A percentile compares a stretch with the other conserved stretches of the same genome.
Evolutionary conservation across 768 basidiomycete species (phyloP).

Genomic region (Tulasnella sp.): DNA sequence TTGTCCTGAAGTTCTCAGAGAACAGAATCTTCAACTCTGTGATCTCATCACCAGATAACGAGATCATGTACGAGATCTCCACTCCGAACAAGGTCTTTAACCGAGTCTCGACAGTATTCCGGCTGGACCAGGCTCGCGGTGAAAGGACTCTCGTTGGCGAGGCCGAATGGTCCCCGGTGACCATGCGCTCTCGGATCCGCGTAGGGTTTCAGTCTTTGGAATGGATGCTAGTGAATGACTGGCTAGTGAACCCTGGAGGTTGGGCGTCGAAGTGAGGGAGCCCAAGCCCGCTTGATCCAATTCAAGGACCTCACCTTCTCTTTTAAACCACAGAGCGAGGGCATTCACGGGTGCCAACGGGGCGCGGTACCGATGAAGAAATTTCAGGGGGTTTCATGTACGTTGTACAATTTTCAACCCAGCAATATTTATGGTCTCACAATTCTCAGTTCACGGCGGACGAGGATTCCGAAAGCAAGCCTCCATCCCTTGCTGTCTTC

Average conservation of each 20-base stretch:
- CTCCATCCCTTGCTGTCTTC: conserved; percentile 1
- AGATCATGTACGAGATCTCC: conserved; percentile 9
- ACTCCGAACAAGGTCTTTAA: background rate
- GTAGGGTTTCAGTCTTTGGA: conserved; percentile 4
- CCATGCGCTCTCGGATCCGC: background rate
- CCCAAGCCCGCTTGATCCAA: background rate
- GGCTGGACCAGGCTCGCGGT: background rate
- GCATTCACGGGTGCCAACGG: conserved; percentile 4
- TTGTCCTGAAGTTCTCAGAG: background rate
- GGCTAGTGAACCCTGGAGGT: background rate
- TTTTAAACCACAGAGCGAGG: background rate
- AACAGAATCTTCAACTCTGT: conserved; percentile 4
- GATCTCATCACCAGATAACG: background rate
- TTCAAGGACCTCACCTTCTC: background rate
- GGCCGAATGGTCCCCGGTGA: background rate
- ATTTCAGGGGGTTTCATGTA: background rate
- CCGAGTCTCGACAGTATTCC: conserved; percentile 4
- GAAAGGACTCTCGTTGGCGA: conserved; percentile 1
- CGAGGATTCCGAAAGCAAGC: background rate
- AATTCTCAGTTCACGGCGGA: background rate
- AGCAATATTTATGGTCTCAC: background rate
- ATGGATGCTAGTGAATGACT: background rate
- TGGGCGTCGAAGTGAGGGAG: background rate
- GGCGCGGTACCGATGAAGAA: background rate
- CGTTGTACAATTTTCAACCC: background rate